Evolutionary conservation across 1,139 yeast genomes (phyloP).

Genomic region (Arxiozyma telluris): DNA sequence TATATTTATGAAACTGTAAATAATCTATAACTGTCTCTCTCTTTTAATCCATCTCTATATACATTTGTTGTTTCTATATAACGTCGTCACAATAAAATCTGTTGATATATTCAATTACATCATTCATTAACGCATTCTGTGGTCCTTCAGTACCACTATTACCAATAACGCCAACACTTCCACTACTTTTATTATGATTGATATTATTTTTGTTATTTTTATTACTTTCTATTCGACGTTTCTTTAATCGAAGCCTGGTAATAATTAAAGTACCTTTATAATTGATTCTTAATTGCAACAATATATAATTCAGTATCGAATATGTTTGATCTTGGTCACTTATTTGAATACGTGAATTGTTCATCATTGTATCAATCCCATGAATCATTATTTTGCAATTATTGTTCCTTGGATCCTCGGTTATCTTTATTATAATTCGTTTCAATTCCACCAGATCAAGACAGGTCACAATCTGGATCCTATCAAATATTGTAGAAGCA

Average conservation of each 20-base stretch:
- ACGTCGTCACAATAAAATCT: not conserved
- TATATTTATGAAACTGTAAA: conserved; percentile 48
- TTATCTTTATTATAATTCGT: not conserved
- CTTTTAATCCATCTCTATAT: not conserved
- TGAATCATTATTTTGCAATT: not conserved
- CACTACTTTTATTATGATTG: not conserved
- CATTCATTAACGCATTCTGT: not conserved
- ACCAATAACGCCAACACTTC: not conserved
- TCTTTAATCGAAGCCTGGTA: not conserved
- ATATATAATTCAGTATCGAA: not conserved
- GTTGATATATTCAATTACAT: not conserved
- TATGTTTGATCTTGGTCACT: not conserved
- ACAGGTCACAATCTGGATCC: conserved; percentile 20
- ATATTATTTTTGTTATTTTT: too few species aligned
- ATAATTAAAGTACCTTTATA: not conserved
- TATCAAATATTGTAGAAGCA: conserved; percentile 18
- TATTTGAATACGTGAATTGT: not conserved
- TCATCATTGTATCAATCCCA: conserved; percentile 3
- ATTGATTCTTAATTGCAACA: not conserved
- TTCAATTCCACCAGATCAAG: conserved; percentile 22
- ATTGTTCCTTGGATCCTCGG: not conserved
- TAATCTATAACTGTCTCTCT: conserved; percentile 1
- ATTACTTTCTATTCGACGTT: not conserved
- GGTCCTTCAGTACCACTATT: not conserved
- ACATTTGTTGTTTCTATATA: not conserved